Base-by-base conservation (phyloP, 768 basidiomycete species). In the Mrakia gelida region DNA sequence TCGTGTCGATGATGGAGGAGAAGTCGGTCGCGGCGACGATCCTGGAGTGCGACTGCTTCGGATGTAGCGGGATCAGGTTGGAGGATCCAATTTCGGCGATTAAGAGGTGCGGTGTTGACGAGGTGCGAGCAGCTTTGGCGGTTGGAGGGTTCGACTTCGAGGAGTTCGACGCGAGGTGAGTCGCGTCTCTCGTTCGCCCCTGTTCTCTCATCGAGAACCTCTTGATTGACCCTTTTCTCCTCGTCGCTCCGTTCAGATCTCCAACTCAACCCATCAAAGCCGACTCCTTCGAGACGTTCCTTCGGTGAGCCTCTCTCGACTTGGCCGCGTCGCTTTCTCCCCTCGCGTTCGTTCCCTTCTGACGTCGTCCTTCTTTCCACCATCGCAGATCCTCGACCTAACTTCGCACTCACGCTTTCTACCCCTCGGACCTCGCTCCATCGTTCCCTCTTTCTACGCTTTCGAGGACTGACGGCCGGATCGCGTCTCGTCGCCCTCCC, bases 261-360 rank as follows among this genome's bases (percentile, higher is more conserved):
- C n/a, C 63, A 9, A 65, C 63, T 30, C n/a, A 34, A 30, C n/a
- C 63, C 32, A 10, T 38, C 21, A 16, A 65, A 2, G 13, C 8
- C 9, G 32, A 65, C 32, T 65, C 63, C 4, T 65, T 65, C 63
- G 63, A 65, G 63, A 34, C 63, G 15, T 65, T 65, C 63, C 63
- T 65, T 13, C 63, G 63, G 63, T 65, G 15, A n/a, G 30, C 23
- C 16, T 56, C 59, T 7, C 59, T 56, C 56, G 56, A 8, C 56
- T n/a, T n/a, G 54, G 5, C 15, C 54, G 18, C 54, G 21, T 56
- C 54, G 54, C 54, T 10, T 28, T 18, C 26, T 26, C n/a, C 10
- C 13, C 59, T 2, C 8, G 13, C 28, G n/a, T 28, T n/a, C 10
- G 5, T 23, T 59, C 26, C n/a, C 7, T 13, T 15, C 26, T 59